Evolutionary conservation across 129 eudicot species (phyloP).

Genomic region (Centrapalus pauciflorus): DNA sequence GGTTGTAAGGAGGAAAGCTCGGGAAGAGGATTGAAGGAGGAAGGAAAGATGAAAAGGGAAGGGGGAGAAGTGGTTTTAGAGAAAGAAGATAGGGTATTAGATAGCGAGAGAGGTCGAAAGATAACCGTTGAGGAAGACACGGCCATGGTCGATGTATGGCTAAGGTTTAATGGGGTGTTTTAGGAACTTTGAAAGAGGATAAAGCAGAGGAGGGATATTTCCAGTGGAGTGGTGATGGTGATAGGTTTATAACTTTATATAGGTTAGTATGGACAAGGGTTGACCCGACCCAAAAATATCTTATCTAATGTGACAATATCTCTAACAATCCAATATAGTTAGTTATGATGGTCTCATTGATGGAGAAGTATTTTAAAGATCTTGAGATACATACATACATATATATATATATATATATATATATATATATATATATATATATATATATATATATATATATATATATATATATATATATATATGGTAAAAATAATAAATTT

Average conservation of each 20-base stretch:
- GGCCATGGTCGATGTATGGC: constrained; percentile 30
- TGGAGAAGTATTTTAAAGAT: too few relatives aligned
- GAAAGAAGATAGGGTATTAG: constrained; percentile 41
- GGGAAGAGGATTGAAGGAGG: constrained; percentile 36
- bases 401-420: too few relatives aligned
- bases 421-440: too few relatives aligned
- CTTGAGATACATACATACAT: too few relatives aligned
- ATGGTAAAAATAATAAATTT: too few relatives aligned
- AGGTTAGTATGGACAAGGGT: constrained; percentile 21
- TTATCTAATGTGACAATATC: constrained; percentile 10
- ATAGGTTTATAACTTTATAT: too few relatives aligned
- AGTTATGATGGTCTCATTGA: too few relatives aligned
- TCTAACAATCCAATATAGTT: too few relatives aligned
- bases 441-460: too few relatives aligned
- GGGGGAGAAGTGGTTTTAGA: constrained; percentile 29
- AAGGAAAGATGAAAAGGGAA: constrained; percentile 21
- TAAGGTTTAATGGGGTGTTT: constrained; percentile 25
- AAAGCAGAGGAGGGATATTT: constrained; percentile 31
- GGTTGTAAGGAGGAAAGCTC: constrained; percentile 22
- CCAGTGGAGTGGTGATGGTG: not conserved
- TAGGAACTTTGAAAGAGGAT: constrained; percentile 13
- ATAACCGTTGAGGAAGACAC: constrained; percentile 37
- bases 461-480: too few relatives aligned
- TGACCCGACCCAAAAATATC: constrained; percentile 26
- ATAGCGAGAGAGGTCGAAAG: constrained; percentile 42